Evolutionary conservation across 805 yeast species (phyloP).

Genomic region (Kodamaea kakaduensis): DNA sequence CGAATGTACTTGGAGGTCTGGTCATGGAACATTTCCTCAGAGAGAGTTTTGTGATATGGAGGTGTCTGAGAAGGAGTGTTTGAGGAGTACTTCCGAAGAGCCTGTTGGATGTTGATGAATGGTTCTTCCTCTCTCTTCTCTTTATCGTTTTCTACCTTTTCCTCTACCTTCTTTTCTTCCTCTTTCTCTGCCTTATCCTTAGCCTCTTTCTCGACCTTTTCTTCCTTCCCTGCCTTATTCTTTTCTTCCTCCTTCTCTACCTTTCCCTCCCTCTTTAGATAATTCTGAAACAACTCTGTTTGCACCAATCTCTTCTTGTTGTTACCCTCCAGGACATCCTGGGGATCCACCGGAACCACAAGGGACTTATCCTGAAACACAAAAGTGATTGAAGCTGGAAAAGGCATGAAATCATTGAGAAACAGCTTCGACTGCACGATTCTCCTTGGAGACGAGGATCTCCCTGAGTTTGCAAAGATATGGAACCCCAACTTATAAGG

Average conservation of each 20-base stretch:
- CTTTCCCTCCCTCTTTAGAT: not conserved
- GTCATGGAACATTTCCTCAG: constrained; percentile 23
- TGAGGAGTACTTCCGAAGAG: too few relatives aligned
- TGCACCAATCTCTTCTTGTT: constrained; percentile 4
- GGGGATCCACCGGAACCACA: constrained; percentile 1
- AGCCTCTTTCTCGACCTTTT: constrained; percentile 1
- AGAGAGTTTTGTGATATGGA: constrained; percentile 9
- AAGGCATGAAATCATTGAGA: constrained; percentile 39
- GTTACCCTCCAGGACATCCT: not conserved
- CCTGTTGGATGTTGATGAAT: too few relatives aligned
- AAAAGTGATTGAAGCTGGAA: constrained; percentile 31
- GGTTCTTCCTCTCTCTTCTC: too few relatives aligned
- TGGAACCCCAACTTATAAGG: constrained; percentile 34
- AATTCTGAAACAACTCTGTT: not conserved
- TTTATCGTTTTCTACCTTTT: too few relatives aligned
- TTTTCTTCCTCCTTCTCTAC: too few relatives aligned
- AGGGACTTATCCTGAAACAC: constrained; percentile 20
- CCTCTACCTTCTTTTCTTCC: constrained; percentile 11
- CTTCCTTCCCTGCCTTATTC: not conserved
- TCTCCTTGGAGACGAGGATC: constrained; percentile 25
- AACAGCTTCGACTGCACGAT: constrained; percentile 35
- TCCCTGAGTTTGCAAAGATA: constrained; percentile 30
- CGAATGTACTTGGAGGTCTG: constrained; percentile 11
- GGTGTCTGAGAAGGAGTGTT: too few relatives aligned
- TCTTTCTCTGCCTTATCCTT: constrained; percentile 2